Evolutionary conservation across 2,329 filamentous ascomycete genomes (phyloP), one percentile per base, ranked within the genome.

Genomic region (Penicillium paneum): DNA sequence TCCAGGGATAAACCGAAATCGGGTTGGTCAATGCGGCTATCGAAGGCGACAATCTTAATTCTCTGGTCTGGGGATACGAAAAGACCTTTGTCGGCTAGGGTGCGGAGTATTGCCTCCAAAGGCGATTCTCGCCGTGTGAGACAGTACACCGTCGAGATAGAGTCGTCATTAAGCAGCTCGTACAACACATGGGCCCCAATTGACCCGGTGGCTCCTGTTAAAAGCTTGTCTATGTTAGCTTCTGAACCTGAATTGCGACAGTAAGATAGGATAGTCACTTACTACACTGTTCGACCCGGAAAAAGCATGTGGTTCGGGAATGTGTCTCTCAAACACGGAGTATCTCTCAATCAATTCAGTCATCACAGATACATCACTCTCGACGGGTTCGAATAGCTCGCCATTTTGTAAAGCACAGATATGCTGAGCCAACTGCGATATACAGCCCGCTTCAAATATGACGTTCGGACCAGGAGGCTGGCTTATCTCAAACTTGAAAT

Each of bases 291-390:
- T 63, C 0, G 26, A 49, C 2, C 17, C 51, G 1, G 59, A 19
- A 38, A 70, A 67, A 38, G 52, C 44, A 8, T 67, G 63, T 8
- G 59, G 49, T 31, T 67, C 59, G 1, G 64, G 61, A 1, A 45
- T 54, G 29, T 69, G 65, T 31, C 44, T 41, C n/a, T 66, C 55
- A 58, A 81, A 81, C 2, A 62, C 59, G 13, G 78, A 74, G 55
- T 79, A 80, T 50, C 78, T 71, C 7, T 75, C 64, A 13, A 82
- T 77, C 44, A 83, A 64, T 2, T 71, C 64, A 26, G 71, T 61
- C 77, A 79, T 81, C 40, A 72, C 47, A 47, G 67, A 46, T 35
- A 46, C 28, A 15, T 64, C 57, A 36, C 64, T 61, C 26, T 67
- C 56, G 3, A 36, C 54, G 1, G 52, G 34, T 12, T 39, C 21